Percentiles rank a stretch among this genome's conserved stretches.
Conservation (phyloP, 2,329 filamentous ascomycete genomes). For the Paradendryphiella salina region DNA sequence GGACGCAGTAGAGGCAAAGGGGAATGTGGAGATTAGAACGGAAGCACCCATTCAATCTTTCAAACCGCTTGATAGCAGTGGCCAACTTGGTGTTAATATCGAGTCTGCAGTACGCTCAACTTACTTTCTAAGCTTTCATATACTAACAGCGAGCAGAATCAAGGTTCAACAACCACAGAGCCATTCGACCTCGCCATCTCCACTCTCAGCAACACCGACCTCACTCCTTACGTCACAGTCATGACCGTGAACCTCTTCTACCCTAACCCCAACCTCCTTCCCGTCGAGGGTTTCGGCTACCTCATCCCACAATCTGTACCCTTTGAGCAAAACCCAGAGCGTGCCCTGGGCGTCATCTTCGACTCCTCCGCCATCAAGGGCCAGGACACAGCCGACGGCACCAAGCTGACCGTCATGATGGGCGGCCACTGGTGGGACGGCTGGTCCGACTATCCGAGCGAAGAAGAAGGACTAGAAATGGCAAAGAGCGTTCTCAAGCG, state of each 20-base stretch:
- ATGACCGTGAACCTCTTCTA: constrained; percentile 94
- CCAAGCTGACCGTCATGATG: constrained; percentile 91
- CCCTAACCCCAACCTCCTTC: constrained; percentile 64
- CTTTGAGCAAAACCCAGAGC: constrained; percentile 74
- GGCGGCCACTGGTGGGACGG: constrained; percentile 90
- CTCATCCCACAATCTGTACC: constrained; percentile 78
- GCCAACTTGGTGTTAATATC: constrained; percentile 27
- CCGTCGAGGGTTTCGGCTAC: constrained; percentile 81
- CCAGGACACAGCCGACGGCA: constrained; percentile 64
- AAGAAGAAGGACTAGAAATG: constrained; percentile 68
- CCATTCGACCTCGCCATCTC: constrained; percentile 40
- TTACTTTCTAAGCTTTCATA: not conserved
- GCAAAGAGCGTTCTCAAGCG: constrained; percentile 70
- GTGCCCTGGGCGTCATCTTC: constrained; percentile 88
- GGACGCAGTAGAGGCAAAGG: constrained; percentile 41
- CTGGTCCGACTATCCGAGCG: constrained; percentile 63
- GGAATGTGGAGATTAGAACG: constrained; percentile 48
- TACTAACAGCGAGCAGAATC: constrained; percentile 23
- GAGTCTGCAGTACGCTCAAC: constrained; percentile 27
- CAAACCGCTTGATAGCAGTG: constrained; percentile 15
- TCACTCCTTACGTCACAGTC: constrained; percentile 72
- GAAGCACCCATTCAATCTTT: constrained; percentile 34
- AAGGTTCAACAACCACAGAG: constrained; percentile 17
- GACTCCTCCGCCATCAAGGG: constrained; percentile 69
- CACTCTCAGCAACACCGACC: constrained; percentile 48